Evolutionary conservation across 1,284 basidiomycete species (phyloP), one percentile per base, ranked within the genome.

Genomic region (Tetrapyrgos nigripes): DNA sequence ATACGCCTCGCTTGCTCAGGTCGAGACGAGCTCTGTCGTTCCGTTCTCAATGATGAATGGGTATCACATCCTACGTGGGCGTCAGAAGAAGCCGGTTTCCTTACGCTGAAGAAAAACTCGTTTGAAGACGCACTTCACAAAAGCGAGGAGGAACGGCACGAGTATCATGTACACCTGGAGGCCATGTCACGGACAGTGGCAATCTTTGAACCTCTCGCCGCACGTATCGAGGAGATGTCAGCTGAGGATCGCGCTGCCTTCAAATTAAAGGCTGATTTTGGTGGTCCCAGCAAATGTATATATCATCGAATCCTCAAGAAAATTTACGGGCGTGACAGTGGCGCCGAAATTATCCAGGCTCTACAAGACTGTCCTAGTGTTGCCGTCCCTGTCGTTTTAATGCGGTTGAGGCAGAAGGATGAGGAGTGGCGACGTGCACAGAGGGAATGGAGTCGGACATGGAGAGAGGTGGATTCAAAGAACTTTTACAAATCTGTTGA

Each of bases 401-500:
- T 87, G 40, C 88, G 97, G 14, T 82, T 99, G 59, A 97, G 95
- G 80, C 89, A 91, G 71, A 98, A 97, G 76, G 94, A 98, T 73
- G 96, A 98, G 65, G 97, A 99, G 72, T 99, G 97, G 97, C 91
- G 94, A 73, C 84, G 93, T 33, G 89, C 92, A 24, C 93, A 97
- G 75, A 85, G 96, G 53, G 97, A 98, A 74, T 99, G 96, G 95
- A 95, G 93, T 77, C 88, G 93, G 62, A 96, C 96, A 23, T 99
- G 97, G 97, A 85, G 96, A 57, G 97, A 98, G 74, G 92, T 98
- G 46, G 97, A 98, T 69, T 91, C 90, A 58, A 94, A 95, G 76
- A 98, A 98, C 79, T 98, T 97, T 73, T 96, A 96, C 85, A 97
- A 97, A 79, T 92, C 92, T 45, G 85, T 98, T 58, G 97, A 99